phyloP scores from a whole-genome alignment of 1,139 yeast genomes.

The Komagataea norvegica region DNA sequence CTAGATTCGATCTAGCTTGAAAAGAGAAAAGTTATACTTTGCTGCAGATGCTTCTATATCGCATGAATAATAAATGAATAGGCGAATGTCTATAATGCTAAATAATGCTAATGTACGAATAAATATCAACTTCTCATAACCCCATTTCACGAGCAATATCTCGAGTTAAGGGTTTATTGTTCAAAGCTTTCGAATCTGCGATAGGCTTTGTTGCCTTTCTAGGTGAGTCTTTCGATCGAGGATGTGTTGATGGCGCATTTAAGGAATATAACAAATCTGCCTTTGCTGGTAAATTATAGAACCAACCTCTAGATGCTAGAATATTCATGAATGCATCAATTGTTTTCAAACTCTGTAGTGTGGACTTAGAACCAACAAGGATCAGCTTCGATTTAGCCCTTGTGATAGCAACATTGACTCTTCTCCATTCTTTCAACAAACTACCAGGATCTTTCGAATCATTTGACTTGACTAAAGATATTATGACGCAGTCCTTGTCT shows the following conservation, averaged over 20 bases:
- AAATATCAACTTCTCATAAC: background rate
- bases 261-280: slow-evolving; percentile 38
- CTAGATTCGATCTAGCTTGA: slow-evolving; percentile 79
- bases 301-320: slow-evolving; percentile 60
- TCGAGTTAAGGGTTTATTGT: slow-evolving; percentile 15
- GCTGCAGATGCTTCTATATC: no score
- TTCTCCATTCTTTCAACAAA: slow-evolving; percentile 79
- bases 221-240: background rate
- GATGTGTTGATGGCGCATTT: slow-evolving; percentile 5
- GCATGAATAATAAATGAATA: no score
- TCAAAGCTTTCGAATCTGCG: slow-evolving; percentile 13
- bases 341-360: slow-evolving; percentile 52
- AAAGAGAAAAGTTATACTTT: no score
- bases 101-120: background rate
- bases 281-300: slow-evolving; percentile 45
- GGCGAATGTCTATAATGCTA: background rate
- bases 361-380: slow-evolving; percentile 69
- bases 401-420: slow-evolving; percentile 92
- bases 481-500: slow-evolving; percentile 84
- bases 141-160: slow-evolving; percentile 23
- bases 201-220: slow-evolving; percentile 3
- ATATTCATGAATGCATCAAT: slow-evolving; percentile 60
- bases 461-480: slow-evolving; percentile 84
- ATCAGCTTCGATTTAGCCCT: slow-evolving; percentile 82
- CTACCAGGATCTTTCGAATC: slow-evolving; percentile 66